Base-by-base conservation (phyloP, 83 land plant genomes). In the Larix sibirica region DNA sequence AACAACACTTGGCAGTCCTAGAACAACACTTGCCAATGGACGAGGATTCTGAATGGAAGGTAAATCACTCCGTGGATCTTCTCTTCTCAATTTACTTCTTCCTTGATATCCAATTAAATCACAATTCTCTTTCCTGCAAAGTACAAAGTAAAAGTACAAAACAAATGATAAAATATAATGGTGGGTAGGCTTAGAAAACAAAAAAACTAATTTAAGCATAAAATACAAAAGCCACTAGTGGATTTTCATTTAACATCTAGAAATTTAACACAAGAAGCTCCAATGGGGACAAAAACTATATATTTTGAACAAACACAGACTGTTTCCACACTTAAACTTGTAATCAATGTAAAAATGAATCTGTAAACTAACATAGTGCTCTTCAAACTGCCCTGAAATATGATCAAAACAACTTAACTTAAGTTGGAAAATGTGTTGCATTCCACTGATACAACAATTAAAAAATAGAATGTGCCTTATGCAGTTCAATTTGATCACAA, bases 81-180 rank as follows among this genome's bases (percentile, higher is more conserved):
- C 28, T n/a, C 26, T 50, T 73, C 56, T 73, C 24, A 13, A 10
- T n/a, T 24, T 73, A n/a, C 14, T 73, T 44, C 4, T 23, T 21
- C 21, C n/a, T 18, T 73, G 77, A 73, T 73, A 73, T 73, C 77
- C 77, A n/a, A 73, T 24, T 40, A 18, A 6, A 10, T n/a, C 14
- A 44, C 77, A 73, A 73, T 73, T 73, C 3, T 23, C 50, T 44
- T 44, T 73, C 77, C 77, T 73, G 77, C 56, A 73, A 40, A 50
- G 56, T 44, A 42, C 58, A 73, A n/a, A 21, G 21, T 21, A 9
- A 71, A 73, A 40, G 3, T 47, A 73, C 24, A 73, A 73, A 40
- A 70, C 42, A 73, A 44, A 42, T 73, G 56, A 44, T 28, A 21
- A 44, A 8, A 23, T n/a, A 44, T 40, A 44, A 38, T 44, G 4